phyloP scores from a whole-genome alignment of 768 basidiomycete genomes.

The Boletus coccyginus region DNA sequence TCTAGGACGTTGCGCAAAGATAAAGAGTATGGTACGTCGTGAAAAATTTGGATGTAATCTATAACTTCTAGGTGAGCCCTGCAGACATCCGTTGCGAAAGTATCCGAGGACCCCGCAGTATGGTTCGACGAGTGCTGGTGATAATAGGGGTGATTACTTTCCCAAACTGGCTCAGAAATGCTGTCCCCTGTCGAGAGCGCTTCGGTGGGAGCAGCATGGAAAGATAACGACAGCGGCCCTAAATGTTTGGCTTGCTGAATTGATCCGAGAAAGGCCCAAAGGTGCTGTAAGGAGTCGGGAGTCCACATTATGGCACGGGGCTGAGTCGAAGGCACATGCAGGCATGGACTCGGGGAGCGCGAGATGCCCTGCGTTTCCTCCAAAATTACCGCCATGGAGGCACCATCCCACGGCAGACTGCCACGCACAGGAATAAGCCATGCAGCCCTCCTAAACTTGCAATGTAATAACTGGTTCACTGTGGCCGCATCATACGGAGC shows the following conservation, averaged over 20 bases:
- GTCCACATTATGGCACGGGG: constrained; percentile 47
- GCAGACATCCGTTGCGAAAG: constrained; percentile 14
- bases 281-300: constrained; percentile 34
- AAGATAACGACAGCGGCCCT: constrained; percentile 50
- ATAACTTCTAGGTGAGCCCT: constrained; percentile 27
- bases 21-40: constrained; percentile 49
- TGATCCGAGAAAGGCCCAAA: constrained; percentile 51
- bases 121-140: constrained; percentile 13
- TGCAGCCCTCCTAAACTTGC: constrained; percentile 40
- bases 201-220: constrained; percentile 36
- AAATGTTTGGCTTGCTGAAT: constrained; percentile 36
- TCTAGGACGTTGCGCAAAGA: constrained; percentile 49
- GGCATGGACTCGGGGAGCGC: constrained; percentile 18
- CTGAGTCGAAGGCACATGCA: constrained; percentile 16
- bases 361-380: constrained; percentile 22
- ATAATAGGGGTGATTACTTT: constrained; percentile 26
- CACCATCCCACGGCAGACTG: constrained; percentile 44
- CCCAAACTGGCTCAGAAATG: constrained; percentile 19
- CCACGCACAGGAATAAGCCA: constrained; percentile 64
- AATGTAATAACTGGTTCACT: constrained; percentile 25
- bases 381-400: constrained; percentile 43
- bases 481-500: constrained; percentile 34
- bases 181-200: constrained; percentile 8
- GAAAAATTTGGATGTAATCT: constrained; percentile 61
- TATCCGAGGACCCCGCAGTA: constrained; percentile 4